phyloP scores from a whole-genome alignment of 495 filamentous ascomycete genomes.

The Aspergillus nidulans region DNA sequence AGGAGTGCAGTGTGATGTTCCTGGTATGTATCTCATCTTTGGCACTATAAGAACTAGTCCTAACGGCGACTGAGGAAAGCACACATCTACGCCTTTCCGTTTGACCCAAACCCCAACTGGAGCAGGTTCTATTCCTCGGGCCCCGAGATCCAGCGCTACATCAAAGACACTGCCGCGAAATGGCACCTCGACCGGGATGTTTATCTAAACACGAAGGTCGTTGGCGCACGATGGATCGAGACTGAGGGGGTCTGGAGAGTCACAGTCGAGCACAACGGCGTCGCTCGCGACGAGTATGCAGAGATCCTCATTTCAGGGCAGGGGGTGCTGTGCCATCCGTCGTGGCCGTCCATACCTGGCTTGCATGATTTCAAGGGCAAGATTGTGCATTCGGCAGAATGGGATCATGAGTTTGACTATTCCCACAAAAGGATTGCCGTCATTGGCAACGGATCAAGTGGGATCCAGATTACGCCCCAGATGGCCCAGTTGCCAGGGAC shows the following conservation, averaged over 20 bases:
- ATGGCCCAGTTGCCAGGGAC: conserved; percentile 19
- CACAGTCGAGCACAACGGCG: too few relatives aligned
- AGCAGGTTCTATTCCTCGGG: background rate
- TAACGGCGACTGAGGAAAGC: conserved; percentile 35
- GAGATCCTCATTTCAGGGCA: conserved; percentile 46
- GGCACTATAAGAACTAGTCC: too few relatives aligned
- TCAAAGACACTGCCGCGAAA: conserved; percentile 35
- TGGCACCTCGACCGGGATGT: too few relatives aligned
- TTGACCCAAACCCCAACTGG: conserved; percentile 39
- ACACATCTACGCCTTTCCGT: conserved; percentile 32
- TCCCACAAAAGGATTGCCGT: conserved; percentile 41
- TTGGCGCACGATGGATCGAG: conserved; percentile 36
- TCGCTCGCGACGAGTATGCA: conserved; percentile 22
- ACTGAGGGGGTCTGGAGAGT: conserved; percentile 35
- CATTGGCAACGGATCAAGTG: conserved; percentile 38
- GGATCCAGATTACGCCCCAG: background rate
- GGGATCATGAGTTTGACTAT: conserved; percentile 25
- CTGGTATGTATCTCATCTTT: too few relatives aligned
- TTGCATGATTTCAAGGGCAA: conserved; percentile 13
- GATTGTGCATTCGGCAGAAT: conserved; percentile 34
- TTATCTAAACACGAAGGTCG: too few relatives aligned
- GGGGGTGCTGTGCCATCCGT: conserved; percentile 38
- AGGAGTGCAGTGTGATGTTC: too few relatives aligned
- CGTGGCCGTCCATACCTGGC: conserved; percentile 18
- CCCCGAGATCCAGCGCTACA: background rate